phyloP scores from a whole-genome alignment of 306 rosid genomes.

The Leucaena leucocephala region DNA sequence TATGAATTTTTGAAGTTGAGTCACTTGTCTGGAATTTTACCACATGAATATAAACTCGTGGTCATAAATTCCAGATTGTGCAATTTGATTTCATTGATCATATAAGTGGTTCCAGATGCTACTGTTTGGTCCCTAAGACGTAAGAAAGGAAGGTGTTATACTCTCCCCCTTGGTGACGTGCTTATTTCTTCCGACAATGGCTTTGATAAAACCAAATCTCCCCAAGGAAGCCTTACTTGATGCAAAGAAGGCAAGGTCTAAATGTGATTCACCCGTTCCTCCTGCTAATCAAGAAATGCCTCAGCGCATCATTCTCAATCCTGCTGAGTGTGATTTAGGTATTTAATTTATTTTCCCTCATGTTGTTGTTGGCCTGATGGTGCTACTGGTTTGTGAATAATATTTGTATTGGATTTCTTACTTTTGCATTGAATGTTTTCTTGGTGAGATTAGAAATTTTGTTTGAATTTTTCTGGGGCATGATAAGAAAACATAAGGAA shows the following conservation, averaged over 20 bases:
- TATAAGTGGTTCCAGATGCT: too few species aligned
- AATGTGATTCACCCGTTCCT: neutral
- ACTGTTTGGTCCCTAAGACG: too few species aligned
- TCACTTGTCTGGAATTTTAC: too few species aligned
- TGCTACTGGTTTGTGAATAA: neutral
- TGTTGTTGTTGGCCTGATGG: neutral
- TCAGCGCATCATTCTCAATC: conserved; percentile 39
- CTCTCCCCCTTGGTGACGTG: neutral
- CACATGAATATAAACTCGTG: too few species aligned
- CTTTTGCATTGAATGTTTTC: neutral
- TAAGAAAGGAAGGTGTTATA: too few species aligned
- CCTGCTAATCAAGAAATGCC: neutral
- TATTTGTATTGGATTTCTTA: neutral
- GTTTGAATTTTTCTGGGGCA: neutral
- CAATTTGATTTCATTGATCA: too few species aligned
- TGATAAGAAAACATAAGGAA: neutral
- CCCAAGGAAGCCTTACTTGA: neutral
- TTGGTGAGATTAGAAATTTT: neutral
- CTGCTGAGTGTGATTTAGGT: conserved; percentile 48
- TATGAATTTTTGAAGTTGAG: too few species aligned
- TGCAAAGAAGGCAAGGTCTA: conserved; percentile 30
- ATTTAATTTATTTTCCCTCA: neutral
- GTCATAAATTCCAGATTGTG: too few species aligned
- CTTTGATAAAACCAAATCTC: conserved; percentile 30
- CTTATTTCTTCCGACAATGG: conserved; percentile 23